Base-by-base conservation (phyloP, 805 yeast species). In the Saturnispora saitoi region DNA sequence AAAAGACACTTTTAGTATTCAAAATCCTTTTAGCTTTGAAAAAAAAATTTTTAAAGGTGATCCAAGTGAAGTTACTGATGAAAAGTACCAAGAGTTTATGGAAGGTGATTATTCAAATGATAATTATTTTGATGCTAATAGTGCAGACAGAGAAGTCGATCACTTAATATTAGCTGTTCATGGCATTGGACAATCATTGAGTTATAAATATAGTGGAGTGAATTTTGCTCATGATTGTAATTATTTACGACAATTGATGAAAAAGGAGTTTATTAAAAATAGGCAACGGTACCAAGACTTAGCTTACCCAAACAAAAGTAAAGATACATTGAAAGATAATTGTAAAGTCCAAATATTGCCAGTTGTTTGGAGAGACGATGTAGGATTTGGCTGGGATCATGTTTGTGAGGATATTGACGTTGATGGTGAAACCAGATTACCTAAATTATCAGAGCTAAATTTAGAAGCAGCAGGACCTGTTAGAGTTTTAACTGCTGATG, bases 161-260 rank as follows among this genome's bases (percentile, higher is more conserved):
- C 78, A 75, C 62, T 67, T 91, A 53, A 78, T 90, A 1, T 69
- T 91, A n/a, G 88, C 96, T 60, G 77, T 91, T 28, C 99, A 91
- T 67, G 99, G 99, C 0, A 86, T 91, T 51, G 99, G 98, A 2
- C 99, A 91, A 65, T 77, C 81, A 15, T 68, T 93, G 45, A 95
- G 96, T 1, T 71, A 80, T 42, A 78, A 78, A 58, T 80, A 83
- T 59, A 90, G 89, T 56, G 80, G 83, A 45, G 83, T 91, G 24
- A 87, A 87, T 64, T 93, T 91, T 68, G 81, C 88, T 8, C 95
- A 89, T 60, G 89, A 89, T 32, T 77, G 88, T 31, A 86, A 84
- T 57, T 71, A 75, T 30, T 63, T 90, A 53, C 67, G 89, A 51
- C 68, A 72, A 46, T 75, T 80, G 42, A 69, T 85, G 70, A 80